phyloP scores from a whole-genome alignment of 129 eudicot genomes.

The Lactuca sativa region DNA sequence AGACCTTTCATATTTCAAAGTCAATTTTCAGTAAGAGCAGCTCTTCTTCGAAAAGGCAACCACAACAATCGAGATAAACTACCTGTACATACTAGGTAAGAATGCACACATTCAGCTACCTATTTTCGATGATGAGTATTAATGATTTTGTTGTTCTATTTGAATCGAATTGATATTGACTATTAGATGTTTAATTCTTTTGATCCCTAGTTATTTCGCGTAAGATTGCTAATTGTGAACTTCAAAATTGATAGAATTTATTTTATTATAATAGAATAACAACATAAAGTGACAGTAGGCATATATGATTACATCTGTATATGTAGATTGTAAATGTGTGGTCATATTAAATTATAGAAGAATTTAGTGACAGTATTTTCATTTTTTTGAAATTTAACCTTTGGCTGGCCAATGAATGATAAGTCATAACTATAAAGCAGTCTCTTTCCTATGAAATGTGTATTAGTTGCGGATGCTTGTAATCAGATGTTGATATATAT shows the following conservation, averaged over 20 bases:
- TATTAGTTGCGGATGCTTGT: background rate
- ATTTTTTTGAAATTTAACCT: no score
- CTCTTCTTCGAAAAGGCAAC: no score
- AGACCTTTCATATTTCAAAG: no score
- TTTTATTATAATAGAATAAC: background rate
- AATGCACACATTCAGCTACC: background rate
- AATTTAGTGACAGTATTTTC: no score
- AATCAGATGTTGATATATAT: background rate
- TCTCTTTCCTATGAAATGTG: background rate
- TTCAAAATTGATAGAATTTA: background rate
- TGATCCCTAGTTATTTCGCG: background rate
- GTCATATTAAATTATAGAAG: no score
- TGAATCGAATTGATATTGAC: background rate
- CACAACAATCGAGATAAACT: background rate
- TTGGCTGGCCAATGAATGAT: no score
- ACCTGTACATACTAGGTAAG: background rate
- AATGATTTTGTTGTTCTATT: background rate
- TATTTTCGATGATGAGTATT: background rate
- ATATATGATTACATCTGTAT: no score
- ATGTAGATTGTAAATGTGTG: no score
- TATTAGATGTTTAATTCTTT: background rate
- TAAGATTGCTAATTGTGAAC: background rate
- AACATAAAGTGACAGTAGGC: background rate
- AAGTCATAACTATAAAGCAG: no score
- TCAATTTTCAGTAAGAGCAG: no score